phyloP scores from a whole-genome alignment of 257 asterid species.

The Solanum sejunctum region DNA sequence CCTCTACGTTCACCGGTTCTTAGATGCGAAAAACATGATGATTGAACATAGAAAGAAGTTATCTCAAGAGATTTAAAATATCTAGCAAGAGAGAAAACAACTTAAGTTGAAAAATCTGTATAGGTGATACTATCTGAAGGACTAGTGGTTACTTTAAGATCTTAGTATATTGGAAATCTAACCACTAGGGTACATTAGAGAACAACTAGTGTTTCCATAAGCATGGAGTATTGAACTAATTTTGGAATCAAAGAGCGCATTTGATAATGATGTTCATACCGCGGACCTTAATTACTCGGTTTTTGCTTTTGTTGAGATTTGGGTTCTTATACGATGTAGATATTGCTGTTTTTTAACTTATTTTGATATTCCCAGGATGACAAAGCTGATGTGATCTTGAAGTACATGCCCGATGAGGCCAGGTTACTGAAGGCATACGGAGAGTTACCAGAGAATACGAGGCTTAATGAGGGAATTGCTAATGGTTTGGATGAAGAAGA shows the following conservation, averaged over 20 bases:
- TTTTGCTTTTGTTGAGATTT: not conserved
- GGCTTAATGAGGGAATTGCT: constrained; percentile 69
- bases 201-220: not conserved
- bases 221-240: not conserved
- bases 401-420: constrained; percentile 90
- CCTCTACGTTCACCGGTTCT: not conserved
- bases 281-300: not conserved
- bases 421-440: constrained; percentile 89
- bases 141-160: not conserved
- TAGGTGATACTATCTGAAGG: not conserved
- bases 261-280: not conserved
- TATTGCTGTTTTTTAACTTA: not conserved
- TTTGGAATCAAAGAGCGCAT: not conserved
- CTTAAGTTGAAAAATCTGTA: not conserved
- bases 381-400: constrained; percentile 87
- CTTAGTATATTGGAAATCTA: not conserved
- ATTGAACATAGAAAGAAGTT: not conserved
- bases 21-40: not conserved
- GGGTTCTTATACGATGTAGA: not conserved
- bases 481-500: constrained; percentile 66
- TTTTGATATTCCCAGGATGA: constrained; percentile 43
- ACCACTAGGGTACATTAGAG: not conserved
- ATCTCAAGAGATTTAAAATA: not conserved
- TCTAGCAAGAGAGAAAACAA: not conserved
- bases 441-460: constrained; percentile 76